Conservation (phyloP, 345 rosid species). For the Brassica incana region DNA sequence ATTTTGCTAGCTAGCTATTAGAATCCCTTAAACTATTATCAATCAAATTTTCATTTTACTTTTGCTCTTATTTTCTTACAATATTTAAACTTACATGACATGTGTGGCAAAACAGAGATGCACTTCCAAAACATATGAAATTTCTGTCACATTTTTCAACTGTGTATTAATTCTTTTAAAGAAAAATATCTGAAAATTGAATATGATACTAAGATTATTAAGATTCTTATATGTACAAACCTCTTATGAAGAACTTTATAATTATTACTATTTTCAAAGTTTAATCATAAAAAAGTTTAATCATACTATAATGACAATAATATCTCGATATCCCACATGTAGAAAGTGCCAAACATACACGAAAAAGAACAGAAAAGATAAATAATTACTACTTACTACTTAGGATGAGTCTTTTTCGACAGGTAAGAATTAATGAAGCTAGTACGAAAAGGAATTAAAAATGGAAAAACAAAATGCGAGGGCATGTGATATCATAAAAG, state of each 20-base stretch:
- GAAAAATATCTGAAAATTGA: not conserved
- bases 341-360: constrained; percentile 18
- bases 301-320: constrained; percentile 18
- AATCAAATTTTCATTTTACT: not conserved
- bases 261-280: constrained; percentile 3
- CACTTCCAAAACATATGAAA: not conserved
- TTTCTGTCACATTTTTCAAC: not conserved
- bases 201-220: not conserved
- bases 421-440: constrained; percentile 28
- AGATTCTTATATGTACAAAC: not conserved
- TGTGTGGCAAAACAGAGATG: constrained; percentile 15
- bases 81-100: constrained; percentile 20
- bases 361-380: constrained; percentile 3
- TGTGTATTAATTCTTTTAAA: not conserved
- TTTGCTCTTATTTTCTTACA: not conserved
- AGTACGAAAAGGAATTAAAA: constrained; percentile 23
- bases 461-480: constrained; percentile 23
- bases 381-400: constrained; percentile 7
- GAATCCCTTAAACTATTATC: not conserved
- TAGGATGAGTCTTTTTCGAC: not conserved
- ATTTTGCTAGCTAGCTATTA: constrained; percentile 26
- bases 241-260: not conserved
- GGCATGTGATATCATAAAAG: constrained; percentile 66
- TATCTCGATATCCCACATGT: not conserved
- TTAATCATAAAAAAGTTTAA: not conserved